These are phyloP conservation scores for Capronia americana DNA, from an alignment of 2,329 filamentous ascomycete genomes.

Conservation along the genomic window DNA sequence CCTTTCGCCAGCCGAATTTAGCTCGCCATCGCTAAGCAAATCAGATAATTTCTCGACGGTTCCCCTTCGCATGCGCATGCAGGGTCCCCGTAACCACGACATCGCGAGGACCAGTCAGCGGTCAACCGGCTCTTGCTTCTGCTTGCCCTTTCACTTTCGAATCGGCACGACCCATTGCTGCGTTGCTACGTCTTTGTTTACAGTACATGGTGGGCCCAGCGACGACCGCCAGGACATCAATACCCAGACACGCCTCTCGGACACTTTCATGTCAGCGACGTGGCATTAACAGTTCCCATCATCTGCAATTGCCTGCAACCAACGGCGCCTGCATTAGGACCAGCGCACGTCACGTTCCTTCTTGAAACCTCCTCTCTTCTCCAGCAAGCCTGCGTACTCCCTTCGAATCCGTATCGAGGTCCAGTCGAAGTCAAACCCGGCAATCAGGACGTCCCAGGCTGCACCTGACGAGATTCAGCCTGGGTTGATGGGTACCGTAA, in stretches of 20 bases:
- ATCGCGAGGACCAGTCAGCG: not conserved
- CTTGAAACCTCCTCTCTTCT: not conserved
- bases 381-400: not conserved
- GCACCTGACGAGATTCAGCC: not conserved
- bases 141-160: slow-evolving; percentile 6
- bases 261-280: not conserved
- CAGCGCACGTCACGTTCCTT: not conserved
- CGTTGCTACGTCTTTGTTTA: slow-evolving; percentile 16
- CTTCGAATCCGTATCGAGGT: not conserved
- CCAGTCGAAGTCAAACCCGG: not conserved
- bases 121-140: not conserved
- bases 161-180: slow-evolving; percentile 19
- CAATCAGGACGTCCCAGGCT: not conserved
- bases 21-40: slow-evolving; percentile 20
- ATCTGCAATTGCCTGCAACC: not conserved
- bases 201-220: not conserved
- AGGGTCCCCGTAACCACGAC: slow-evolving; percentile 1
- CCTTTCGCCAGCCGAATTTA: slow-evolving; percentile 8
- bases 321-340: not conserved
- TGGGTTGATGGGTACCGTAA: not conserved
- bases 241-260: not conserved
- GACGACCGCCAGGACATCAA: not conserved
- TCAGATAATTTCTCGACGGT: slow-evolving; percentile 18
- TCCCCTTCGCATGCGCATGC: not conserved
- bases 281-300: not conserved